Evolutionary conservation across 2,329 filamentous ascomycete genomes (phyloP).

Genomic region (Byssothecium circinans): DNA sequence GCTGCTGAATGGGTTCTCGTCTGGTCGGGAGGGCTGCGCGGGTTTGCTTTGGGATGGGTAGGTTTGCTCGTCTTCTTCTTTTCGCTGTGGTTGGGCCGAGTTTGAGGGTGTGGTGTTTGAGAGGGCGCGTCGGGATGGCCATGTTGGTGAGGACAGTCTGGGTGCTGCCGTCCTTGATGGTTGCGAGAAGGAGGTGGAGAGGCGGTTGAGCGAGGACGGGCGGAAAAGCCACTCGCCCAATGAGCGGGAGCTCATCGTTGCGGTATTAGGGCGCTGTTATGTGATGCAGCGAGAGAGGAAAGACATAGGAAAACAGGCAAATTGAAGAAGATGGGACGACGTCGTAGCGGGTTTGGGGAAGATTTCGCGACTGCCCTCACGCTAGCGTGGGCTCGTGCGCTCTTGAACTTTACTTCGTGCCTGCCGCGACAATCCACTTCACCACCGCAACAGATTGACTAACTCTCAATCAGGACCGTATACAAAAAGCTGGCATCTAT

Average conservation of each 20-base stretch:
- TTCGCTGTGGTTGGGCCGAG: slow-evolving; percentile 15
- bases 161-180: slow-evolving; percentile 1
- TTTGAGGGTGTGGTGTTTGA: slow-evolving; percentile 4
- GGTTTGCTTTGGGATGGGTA: slow-evolving; percentile 2
- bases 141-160: slow-evolving; percentile 16
- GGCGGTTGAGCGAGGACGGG: slow-evolving; percentile 22
- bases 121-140: slow-evolving; percentile 18
- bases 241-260: slow-evolving; percentile 34
- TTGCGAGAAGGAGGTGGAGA: slow-evolving; percentile 3
- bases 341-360: neutral
- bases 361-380: too few relatives aligned
- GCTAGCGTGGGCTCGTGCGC: neutral
- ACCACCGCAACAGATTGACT: neutral
- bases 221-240: slow-evolving; percentile 37
- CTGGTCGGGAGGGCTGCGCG: slow-evolving; percentile 1
- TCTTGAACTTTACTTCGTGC: neutral
- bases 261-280: neutral
- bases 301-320: neutral
- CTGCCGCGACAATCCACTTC: neutral
- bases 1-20: neutral
- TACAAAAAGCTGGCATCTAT: too few relatives aligned
- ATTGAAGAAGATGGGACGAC: neutral
- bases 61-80: slow-evolving; percentile 4
- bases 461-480: too few relatives aligned
- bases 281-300: neutral